Evolutionary conservation across 257 asterid species (phyloP), one percentile per base, ranked within the genome.

Genomic region (Solanum sparsipilum): DNA sequence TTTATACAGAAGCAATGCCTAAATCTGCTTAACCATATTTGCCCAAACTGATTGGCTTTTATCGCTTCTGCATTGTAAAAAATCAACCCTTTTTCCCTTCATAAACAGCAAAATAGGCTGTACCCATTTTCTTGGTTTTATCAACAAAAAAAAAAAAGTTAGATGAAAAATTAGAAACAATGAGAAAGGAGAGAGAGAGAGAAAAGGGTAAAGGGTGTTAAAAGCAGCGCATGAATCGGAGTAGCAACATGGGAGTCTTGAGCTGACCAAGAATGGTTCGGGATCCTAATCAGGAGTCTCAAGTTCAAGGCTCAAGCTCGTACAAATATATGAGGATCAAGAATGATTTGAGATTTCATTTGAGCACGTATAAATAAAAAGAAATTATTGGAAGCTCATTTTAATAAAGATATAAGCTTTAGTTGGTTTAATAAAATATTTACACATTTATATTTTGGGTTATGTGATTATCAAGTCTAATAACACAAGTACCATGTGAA

Each of bases 141-240:
- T 68, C 65, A 84, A 73, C 41, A 72, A 81, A 25, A 41, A 25
- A n/a, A n/a, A 68, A 72, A 72, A 31, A 16, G 11, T 34, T 73
- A 1, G 41, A 20, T 20, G 48, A 3, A 74, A 88, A 68, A 84
- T 34, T 89, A 41, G 75, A 27, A 34, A 75, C 71, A 46, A 81
- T 13, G 31, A 20, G 27, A 41, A 48, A 52, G 29, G n/a, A 25
- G 27, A 32, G 67, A 65, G 67, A 65, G 68, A 85, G 27, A 35
- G 12, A 34, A 46, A 32, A 13, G 67, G 31, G 1, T 4, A 88
- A 90, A 39, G 87, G 86, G 87, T 87, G 86, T 74, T 36, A 89
- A 88, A 89, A 89, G 91, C 88, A 89, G 91, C 96, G 94, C 87
- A 87, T 82, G 87, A 90, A 89, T 88, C 92, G 97, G 94, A 89